A percentile compares a stretch with the other conserved stretches of the same genome.
Evolutionary conservation across 108 stramenopile genomes (phyloP).

Genomic region (Conticribra weissflogii): DNA sequence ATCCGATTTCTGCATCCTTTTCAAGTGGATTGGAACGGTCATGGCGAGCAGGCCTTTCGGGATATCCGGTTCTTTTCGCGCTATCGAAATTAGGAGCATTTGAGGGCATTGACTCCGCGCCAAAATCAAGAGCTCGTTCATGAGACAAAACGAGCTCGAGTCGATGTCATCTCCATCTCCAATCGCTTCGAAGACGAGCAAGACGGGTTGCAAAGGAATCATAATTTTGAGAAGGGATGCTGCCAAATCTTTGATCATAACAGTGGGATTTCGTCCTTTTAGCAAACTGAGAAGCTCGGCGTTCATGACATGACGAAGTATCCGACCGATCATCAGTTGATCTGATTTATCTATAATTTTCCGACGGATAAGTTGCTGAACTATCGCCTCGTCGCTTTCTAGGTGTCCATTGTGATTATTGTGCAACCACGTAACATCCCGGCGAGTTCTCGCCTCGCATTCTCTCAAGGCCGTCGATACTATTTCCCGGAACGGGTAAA

Average conservation of each 20-base stretch:
- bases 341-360: constrained; percentile 44
- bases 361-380: constrained; percentile 27
- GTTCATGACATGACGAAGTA: constrained; percentile 34
- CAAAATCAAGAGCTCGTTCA: constrained; percentile 32
- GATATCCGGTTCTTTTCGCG: constrained; percentile 19
- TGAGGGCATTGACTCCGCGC: constrained; percentile 38
- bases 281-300: constrained; percentile 40
- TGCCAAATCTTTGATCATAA: constrained; percentile 32
- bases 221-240: constrained; percentile 36
- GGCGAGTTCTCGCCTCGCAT: constrained; percentile 16
- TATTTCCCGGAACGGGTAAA: constrained; percentile 37
- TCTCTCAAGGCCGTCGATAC: constrained; percentile 27
- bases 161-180: constrained; percentile 38
- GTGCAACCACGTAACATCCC: constrained; percentile 3
- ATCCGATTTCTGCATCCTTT: constrained; percentile 20
- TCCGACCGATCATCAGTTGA: constrained; percentile 43
- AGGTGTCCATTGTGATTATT: neutral
- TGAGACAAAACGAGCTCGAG: constrained; percentile 36
- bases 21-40: constrained; percentile 12
- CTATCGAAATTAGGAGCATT: constrained; percentile 26
- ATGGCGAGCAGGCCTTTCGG: constrained; percentile 11
- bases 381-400: neutral
- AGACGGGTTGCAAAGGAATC: constrained; percentile 43
- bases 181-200: constrained; percentile 39
- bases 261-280: constrained; percentile 21